Base-by-base conservation (phyloP, 495 filamentous ascomycete genomes). In the Penicillium dipodomyicola region DNA sequence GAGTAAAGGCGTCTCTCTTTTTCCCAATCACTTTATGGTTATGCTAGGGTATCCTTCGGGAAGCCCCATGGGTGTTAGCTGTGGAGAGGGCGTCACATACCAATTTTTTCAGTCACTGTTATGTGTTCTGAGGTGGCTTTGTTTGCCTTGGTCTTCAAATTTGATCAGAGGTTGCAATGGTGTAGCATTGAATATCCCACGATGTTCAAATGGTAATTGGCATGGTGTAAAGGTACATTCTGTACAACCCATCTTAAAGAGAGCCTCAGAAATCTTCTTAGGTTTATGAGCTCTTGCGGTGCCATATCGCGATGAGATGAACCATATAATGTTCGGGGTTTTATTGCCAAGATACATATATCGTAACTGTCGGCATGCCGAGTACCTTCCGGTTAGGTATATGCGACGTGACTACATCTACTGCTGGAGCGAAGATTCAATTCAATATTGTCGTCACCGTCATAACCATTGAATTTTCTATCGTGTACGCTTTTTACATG, bases 61-160 rank as follows among this genome's bases (percentile, higher is more conserved):
- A 73, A 76, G 71, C 71, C 70, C 72, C 76, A 78, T 72, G 76
- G 72, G 74, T 69, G 65, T 63, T 59, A 74, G 74, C 74, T 76
- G 74, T 78, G 76, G 76, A 76, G 73, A 74, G 69, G 72, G 57
- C 71, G 73, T 59, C 55, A 78, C 54, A 78, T 73, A 44, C 65
- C 55, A 57, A 68, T 68, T 70, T 64, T 61, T 47, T 45, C 17
- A 49, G 41, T 52, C 50, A 54, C 48, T 25, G 37, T 23, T 60
- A 19, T 56, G 25, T 37, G 44, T n/a, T 58, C 40, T 56, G 37
- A 37, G 20, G 20, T 52, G 22, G 8, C 12, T 6, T 6, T 25
- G 25, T 23, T 51, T 22, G 9, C 23, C 29, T n/a, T 57, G 54
- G 42, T 50, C 30, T 47, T 30, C n/a, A 6, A 10, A 32, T 11